Percentiles rank a stretch among this genome's conserved stretches.
phyloP scores from a whole-genome alignment of 805 yeast genomes.

The Scheffersomyces amazonensis region DNA sequence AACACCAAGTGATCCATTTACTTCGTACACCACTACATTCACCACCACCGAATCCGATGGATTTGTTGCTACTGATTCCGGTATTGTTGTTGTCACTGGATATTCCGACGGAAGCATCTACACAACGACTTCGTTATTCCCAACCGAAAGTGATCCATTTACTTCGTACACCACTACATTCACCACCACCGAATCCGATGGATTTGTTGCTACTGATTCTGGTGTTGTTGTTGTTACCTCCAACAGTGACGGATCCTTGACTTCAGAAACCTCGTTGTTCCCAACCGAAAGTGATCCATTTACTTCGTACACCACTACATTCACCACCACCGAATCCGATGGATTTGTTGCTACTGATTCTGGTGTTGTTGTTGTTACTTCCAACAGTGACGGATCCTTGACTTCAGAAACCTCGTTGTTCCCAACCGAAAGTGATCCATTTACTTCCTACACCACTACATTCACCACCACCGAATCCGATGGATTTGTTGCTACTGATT shows the following conservation, averaged over 20 bases:
- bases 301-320: neutral
- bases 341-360: no score
- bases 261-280: neutral
- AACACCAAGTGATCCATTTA: neutral
- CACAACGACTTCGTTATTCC: conserved; percentile 8
- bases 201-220: neutral
- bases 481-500: no score
- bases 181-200: neutral
- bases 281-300: neutral
- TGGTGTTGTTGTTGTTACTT: no score
- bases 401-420: no score
- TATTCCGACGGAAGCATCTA: conserved; percentile 13
- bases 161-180: neutral
- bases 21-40: neutral
- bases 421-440: no score
- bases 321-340: neutral
- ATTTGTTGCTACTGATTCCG: neutral
- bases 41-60: neutral
- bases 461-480: no score
- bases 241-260: no score
- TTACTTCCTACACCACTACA: no score
- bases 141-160: neutral
- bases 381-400: no score
- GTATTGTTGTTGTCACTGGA: neutral
- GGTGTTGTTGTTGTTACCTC: no score